A percentile compares a stretch with the other conserved stretches of the same genome.
Evolutionary conservation across 208 protist genomes (phyloP).

Genomic region (Giardia muris): DNA sequence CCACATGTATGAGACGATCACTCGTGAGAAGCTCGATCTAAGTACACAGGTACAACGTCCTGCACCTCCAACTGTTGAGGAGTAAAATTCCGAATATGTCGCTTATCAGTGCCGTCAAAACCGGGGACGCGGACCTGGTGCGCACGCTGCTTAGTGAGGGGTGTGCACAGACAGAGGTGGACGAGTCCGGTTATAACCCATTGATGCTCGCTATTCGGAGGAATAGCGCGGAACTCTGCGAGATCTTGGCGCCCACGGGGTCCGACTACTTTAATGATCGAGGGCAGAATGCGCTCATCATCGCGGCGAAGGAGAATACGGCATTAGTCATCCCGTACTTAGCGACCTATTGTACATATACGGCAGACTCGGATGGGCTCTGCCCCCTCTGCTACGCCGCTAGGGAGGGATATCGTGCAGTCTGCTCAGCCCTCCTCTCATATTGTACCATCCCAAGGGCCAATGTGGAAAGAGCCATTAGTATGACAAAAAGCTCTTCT

Average conservation of each 20-base stretch:
- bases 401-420: background rate
- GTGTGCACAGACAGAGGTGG: too few relatives aligned
- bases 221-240: background rate
- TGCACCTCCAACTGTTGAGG: background rate
- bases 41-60: background rate
- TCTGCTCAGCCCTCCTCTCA: background rate
- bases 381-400: background rate
- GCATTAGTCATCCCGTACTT: background rate
- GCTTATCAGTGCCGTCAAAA: background rate
- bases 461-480: background rate
- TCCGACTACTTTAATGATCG: background rate
- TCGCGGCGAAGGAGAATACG: background rate
- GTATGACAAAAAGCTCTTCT: too few relatives aligned
- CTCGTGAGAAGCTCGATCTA: constrained; percentile 60
- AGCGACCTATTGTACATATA: background rate
- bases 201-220: background rate
- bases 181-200: background rate
- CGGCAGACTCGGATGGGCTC: background rate
- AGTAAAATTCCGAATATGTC: background rate
- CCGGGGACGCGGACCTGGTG: background rate
- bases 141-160: too few relatives aligned
- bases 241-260: background rate
- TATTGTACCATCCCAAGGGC: background rate
- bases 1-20: constrained; percentile 77
- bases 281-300: background rate